phyloP scores from a whole-genome alignment of 164 flowering plant genomes.

The Platanus orientalis region DNA sequence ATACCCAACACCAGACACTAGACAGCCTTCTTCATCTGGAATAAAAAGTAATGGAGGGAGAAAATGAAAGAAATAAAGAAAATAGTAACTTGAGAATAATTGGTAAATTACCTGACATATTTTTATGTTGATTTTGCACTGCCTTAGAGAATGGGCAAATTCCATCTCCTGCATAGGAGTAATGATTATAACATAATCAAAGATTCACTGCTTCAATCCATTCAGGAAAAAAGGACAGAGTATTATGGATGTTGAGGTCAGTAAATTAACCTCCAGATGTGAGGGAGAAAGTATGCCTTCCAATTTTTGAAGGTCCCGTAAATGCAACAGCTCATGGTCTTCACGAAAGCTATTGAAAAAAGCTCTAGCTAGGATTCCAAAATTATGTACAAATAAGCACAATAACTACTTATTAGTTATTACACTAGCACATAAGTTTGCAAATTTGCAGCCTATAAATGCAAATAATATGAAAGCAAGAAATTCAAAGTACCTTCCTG shows the following conservation, averaged over 20 bases:
- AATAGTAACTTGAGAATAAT: neutral
- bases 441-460: neutral
- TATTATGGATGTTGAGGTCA: constrained; percentile 3
- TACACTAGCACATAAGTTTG: neutral
- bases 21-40: too few species aligned
- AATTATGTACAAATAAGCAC: neutral
- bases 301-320: constrained; percentile 86
- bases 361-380: constrained; percentile 52
- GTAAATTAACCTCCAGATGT: constrained; percentile 71
- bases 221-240: neutral
- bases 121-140: constrained; percentile 79
- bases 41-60: too few species aligned
- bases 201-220: neutral
- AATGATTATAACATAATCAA: neutral
- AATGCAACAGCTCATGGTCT: constrained; percentile 89
- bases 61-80: too few species aligned
- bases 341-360: constrained; percentile 86
- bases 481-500: constrained; percentile 64
- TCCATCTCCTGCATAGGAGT: constrained; percentile 76
- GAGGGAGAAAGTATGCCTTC: constrained; percentile 93
- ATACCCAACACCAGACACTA: too few species aligned
- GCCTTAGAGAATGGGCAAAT: constrained; percentile 86
- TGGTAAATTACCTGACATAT: constrained; percentile 68
- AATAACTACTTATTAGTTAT: constrained; percentile 1
- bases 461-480: constrained; percentile 6